A percentile compares a stretch with the other conserved stretches of the same genome.
phyloP scores from a whole-genome alignment of 2,329 filamentous ascomycete genomes.

The Cladosporium oxysporum region DNA sequence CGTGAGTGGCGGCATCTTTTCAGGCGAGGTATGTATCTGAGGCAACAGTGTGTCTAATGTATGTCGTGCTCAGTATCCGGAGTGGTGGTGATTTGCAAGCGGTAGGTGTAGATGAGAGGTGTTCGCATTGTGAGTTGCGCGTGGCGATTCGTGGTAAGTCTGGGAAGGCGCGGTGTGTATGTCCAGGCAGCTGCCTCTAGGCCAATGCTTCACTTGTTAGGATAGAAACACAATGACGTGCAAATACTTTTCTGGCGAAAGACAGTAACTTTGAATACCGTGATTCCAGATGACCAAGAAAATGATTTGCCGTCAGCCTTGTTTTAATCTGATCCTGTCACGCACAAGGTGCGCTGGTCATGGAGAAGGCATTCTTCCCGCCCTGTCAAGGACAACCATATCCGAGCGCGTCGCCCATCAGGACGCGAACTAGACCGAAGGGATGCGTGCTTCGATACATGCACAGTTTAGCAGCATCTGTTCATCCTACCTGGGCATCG shows the following conservation, averaged over 20 bases:
- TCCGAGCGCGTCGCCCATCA: neutral
- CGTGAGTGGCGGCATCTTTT: neutral
- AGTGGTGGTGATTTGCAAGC: too few species aligned
- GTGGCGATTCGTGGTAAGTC: neutral
- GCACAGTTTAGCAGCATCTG: neutral
- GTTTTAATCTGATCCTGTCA: too few species aligned
- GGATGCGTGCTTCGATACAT: neutral
- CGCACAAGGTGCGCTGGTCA: too few species aligned
- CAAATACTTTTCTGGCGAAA: neutral
- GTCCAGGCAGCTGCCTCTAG: neutral
- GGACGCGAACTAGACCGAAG: too few species aligned
- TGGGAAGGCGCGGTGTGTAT: neutral
- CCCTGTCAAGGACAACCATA: neutral
- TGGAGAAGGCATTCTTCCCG: too few species aligned
- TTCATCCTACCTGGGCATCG: neutral
- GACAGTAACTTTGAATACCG: too few species aligned
- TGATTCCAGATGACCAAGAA: too few species aligned
- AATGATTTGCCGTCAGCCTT: too few species aligned
- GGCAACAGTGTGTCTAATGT: too few species aligned
- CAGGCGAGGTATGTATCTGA: neutral
- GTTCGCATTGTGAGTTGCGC: neutral
- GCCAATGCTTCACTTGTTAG: neutral
- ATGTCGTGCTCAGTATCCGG: neutral
- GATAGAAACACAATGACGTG: neutral
- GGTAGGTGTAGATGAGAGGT: too few species aligned